Percentiles rank a stretch among this genome's conserved stretches.
Evolutionary conservation across 805 yeast genomes (phyloP).

Genomic region (Barnettozyma sp.): DNA sequence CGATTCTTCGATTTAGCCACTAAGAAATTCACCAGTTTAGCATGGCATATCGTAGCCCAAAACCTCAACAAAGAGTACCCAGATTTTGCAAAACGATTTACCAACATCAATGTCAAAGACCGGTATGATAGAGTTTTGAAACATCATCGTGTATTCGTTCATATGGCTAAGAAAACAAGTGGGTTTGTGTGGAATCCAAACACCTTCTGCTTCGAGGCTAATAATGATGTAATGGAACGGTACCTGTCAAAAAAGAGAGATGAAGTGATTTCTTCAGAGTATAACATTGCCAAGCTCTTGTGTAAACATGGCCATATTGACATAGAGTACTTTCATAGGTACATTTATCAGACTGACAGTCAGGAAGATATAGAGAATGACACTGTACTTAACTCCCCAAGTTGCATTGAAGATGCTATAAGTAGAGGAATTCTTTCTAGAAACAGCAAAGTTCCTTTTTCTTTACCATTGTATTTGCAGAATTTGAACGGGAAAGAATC

Average conservation of each 20-base stretch:
- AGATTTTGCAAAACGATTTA: constrained; percentile 21
- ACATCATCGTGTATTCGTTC: constrained; percentile 21
- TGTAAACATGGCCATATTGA: constrained; percentile 24
- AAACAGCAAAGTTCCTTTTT: no score
- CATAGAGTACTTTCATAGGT: constrained; percentile 23
- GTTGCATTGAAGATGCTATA: constrained; percentile 22
- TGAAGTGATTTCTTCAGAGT: constrained; percentile 13
- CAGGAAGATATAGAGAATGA: constrained; percentile 13
- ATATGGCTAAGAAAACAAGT: constrained; percentile 19
- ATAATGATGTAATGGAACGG: constrained; percentile 12
- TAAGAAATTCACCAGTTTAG: constrained; percentile 15
- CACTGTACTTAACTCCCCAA: constrained; percentile 16
- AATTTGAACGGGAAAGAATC: no score
- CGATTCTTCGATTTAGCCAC: constrained; percentile 15
- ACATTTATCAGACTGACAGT: constrained; percentile 11
- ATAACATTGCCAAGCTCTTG: constrained; percentile 18
- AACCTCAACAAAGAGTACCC: constrained; percentile 23
- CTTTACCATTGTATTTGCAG: no score
- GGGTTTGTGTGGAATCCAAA: constrained; percentile 23
- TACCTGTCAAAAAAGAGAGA: constrained; percentile 17
- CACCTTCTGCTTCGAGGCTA: constrained; percentile 16
- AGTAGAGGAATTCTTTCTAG: constrained; percentile 19
- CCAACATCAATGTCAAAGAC: constrained; percentile 25
- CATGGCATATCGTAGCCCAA: constrained; percentile 26
- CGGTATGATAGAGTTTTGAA: constrained; percentile 24